A percentile compares a stretch with the other conserved stretches of the same genome.
These are phyloP conservation scores for Ogataea hybrid DNA, from an alignment of 1,139 yeast species.

Conservation along the genomic window DNA sequence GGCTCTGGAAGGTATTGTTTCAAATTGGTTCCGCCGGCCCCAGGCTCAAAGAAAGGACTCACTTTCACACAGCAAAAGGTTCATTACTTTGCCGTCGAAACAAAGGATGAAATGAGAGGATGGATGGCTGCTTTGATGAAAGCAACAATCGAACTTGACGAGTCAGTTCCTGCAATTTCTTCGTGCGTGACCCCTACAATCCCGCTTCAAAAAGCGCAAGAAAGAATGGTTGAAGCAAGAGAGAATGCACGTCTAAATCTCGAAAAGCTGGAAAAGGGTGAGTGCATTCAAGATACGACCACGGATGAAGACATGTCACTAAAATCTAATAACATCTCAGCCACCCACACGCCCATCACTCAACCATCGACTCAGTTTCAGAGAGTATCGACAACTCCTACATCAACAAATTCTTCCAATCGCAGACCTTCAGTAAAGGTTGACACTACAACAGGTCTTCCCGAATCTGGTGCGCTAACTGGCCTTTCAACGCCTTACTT, in stretches of 20 bases:
- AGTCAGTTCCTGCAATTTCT: slow-evolving; percentile 87
- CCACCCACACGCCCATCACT: slow-evolving; percentile 15
- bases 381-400: slow-evolving; percentile 14
- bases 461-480: slow-evolving; percentile 26
- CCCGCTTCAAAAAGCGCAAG: slow-evolving; percentile 82
- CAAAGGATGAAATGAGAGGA: slow-evolving; percentile 84
- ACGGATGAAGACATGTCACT: slow-evolving; percentile 15
- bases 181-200: slow-evolving; percentile 95
- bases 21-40: slow-evolving; percentile 95
- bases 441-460: slow-evolving; percentile 30
- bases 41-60: slow-evolving; percentile 92
- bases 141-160: slow-evolving; percentile 95
- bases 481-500: slow-evolving; percentile 64
- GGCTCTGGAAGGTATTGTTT: slow-evolving; percentile 93
- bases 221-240: slow-evolving; percentile 75
- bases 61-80: slow-evolving; percentile 96
- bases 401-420: slow-evolving; percentile 17
- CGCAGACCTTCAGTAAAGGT: slow-evolving; percentile 17
- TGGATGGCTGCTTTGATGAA: slow-evolving; percentile 97
- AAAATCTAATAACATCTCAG: slow-evolving; percentile 8
- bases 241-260: slow-evolving; percentile 67
- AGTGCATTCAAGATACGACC: slow-evolving; percentile 13
- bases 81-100: slow-evolving; percentile 93
- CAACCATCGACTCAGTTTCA: slow-evolving; percentile 22
- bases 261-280: slow-evolving; percentile 43